Evolutionary conservation across 345 rosid genomes (phyloP).

Genomic region (Lumnitzera racemosa): DNA sequence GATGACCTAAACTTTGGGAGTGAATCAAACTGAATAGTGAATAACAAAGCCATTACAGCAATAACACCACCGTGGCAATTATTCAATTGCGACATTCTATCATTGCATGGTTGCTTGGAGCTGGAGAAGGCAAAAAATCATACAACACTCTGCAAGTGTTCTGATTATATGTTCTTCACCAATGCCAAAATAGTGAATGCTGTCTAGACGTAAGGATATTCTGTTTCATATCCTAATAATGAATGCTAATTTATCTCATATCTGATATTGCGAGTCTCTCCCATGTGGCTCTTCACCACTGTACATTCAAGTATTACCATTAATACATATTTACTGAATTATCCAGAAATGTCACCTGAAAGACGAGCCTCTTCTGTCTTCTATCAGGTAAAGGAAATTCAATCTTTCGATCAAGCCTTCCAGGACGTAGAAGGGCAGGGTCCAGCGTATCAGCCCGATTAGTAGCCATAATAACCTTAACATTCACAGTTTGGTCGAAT

Average conservation of each 20-base stretch:
- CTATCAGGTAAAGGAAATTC: conserved; percentile 97
- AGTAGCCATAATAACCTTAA: conserved; percentile 97
- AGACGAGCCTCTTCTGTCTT: conserved; percentile 98
- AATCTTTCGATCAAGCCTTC: conserved; percentile 90
- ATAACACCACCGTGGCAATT: background rate
- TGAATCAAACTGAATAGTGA: background rate
- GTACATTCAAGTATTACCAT: background rate
- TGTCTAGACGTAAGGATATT: too few relatives aligned
- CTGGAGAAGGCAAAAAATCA: too few relatives aligned
- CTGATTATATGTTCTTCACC: too few relatives aligned
- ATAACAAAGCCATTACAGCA: background rate
- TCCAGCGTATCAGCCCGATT: conserved; percentile 96
- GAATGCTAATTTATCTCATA: too few relatives aligned
- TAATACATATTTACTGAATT: background rate
- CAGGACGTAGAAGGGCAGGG: conserved; percentile 98
- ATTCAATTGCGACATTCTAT: too few relatives aligned
- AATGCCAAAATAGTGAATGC: too few relatives aligned
- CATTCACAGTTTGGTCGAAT: conserved; percentile 94
- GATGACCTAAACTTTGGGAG: background rate
- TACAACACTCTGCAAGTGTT: too few relatives aligned
- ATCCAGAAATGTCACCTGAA: conserved; percentile 49
- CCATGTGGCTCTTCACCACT: too few relatives aligned
- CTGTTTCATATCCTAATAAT: too few relatives aligned
- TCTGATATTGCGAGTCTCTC: too few relatives aligned
- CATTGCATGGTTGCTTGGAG: too few relatives aligned